These are phyloP conservation scores for Metschnikowia proteae DNA, from an alignment of 805 yeast genomes.

Conservation along the genomic window DNA sequence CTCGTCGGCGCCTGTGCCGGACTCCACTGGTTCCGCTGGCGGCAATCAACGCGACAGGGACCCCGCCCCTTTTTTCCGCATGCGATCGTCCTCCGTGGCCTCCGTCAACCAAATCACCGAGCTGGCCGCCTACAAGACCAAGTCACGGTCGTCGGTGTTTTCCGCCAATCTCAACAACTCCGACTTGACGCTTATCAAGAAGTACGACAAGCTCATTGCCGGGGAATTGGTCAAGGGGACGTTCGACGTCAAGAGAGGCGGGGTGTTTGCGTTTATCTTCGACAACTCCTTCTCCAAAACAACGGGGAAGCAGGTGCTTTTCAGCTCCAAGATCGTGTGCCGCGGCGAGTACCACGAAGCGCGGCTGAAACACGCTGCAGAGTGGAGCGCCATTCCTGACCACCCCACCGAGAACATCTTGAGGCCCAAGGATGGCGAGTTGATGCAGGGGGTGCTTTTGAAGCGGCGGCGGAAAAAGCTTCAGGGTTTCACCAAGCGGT, in stretches of 20 bases:
- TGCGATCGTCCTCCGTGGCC: conserved; percentile 29
- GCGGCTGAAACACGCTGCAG: background rate
- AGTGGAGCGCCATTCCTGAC: conserved; percentile 1
- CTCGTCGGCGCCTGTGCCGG: background rate
- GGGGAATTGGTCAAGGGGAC: conserved; percentile 62
- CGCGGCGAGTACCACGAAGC: background rate
- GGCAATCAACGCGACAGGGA: background rate
- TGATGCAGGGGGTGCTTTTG: conserved; percentile 70
- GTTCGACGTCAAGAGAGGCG: conserved; percentile 56
- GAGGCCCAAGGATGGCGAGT: conserved; percentile 59
- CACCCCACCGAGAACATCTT: conserved; percentile 15
- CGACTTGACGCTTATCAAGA: conserved; percentile 50
- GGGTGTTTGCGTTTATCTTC: conserved; percentile 81
- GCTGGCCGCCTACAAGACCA: conserved; percentile 28
- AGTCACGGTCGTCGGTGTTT: conserved; percentile 38
- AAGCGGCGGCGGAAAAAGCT: conserved; percentile 78
- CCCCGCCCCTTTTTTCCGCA: conserved; percentile 2
- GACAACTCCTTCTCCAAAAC: conserved; percentile 90
- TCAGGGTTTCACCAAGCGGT: conserved; percentile 84
- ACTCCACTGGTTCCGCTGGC: background rate
- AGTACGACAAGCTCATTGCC: conserved; percentile 49
- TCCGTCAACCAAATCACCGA: conserved; percentile 36
- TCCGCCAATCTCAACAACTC: conserved; percentile 36
- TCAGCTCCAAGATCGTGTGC: conserved; percentile 38
- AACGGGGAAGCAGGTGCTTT: conserved; percentile 74